phyloP scores from a whole-genome alignment of 805 yeast species.

The Danielozyma ontarioensis region DNA sequence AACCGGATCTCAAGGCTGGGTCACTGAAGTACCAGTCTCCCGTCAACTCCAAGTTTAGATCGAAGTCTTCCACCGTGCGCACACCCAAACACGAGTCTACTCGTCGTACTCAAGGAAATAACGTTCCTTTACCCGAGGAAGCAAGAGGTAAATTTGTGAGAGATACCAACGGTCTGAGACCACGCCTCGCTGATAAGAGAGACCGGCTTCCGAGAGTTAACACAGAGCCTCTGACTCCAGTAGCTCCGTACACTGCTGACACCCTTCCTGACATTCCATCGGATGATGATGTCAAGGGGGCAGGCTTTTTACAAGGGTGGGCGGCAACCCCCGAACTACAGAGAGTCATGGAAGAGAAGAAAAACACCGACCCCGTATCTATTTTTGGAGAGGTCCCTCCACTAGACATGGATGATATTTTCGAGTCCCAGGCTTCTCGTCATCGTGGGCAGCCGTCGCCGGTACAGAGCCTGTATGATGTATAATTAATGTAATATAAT shows the following conservation, averaged over 20 bases:
- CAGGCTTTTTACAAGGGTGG: constrained; percentile 28
- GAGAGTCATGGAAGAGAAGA: constrained; percentile 19
- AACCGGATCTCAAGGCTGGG: neutral
- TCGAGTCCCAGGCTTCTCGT: constrained; percentile 47
- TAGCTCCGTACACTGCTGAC: constrained; percentile 9
- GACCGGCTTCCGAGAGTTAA: constrained; percentile 1
- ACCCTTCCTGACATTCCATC: constrained; percentile 36
- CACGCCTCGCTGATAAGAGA: no score
- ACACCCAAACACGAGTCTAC: no score
- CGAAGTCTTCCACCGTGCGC: neutral
- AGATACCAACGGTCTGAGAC: no score
- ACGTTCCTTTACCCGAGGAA: constrained; percentile 34
- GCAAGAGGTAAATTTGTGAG: constrained; percentile 24
- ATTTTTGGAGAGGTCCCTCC: constrained; percentile 76
- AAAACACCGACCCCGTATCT: constrained; percentile 47
- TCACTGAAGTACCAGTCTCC: no score
- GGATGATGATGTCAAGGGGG: constrained; percentile 28
- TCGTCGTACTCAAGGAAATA: constrained; percentile 17
- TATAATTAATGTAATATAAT: no score
- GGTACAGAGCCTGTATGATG: constrained; percentile 1
- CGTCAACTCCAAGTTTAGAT: neutral
- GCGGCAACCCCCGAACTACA: constrained; percentile 35
- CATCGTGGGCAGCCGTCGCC: constrained; percentile 53
- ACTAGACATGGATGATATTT: constrained; percentile 64
- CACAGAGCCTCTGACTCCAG: constrained; percentile 9